These are phyloP conservation scores for Botrytis porri DNA, from an alignment of 2,329 filamentous ascomycete species.

Conservation along the genomic window DNA sequence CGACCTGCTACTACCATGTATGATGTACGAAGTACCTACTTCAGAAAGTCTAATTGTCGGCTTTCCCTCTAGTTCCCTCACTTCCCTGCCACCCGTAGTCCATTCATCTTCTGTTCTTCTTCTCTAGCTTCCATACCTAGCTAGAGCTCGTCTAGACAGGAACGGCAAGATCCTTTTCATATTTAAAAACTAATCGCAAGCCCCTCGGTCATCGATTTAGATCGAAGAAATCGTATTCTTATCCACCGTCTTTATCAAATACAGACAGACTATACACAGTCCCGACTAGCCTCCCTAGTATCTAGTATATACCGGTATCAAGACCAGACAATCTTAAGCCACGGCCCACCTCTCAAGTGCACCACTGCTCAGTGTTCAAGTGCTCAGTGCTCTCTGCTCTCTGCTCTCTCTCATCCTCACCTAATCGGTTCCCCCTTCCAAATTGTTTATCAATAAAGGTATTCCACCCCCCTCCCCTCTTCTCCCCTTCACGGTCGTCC, in stretches of 20 bases:
- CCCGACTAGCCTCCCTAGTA: not conserved
- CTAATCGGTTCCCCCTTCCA: not conserved
- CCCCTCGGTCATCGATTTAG: slow-evolving; percentile 1
- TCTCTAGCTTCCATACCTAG: slow-evolving; percentile 9
- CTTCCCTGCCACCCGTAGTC: not conserved
- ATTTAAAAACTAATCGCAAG: not conserved
- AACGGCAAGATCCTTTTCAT: slow-evolving; percentile 4
- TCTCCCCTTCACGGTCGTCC: slow-evolving; percentile 1
- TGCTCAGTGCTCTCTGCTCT: not conserved
- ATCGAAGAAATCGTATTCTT: slow-evolving; percentile 5
- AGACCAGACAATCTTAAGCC: not conserved
- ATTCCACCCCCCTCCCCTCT: slow-evolving; percentile 4
- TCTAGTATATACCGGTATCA: not conserved
- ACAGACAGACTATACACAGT: not conserved
- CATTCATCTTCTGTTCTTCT: slow-evolving; percentile 1
- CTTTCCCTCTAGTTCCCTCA: not conserved
- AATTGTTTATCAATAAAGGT: slow-evolving; percentile 12
- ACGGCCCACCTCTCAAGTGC: not conserved
- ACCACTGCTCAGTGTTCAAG: not conserved
- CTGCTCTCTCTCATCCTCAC: not conserved
- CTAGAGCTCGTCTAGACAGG: not conserved
- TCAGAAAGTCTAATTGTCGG: not conserved
- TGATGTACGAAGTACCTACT: not conserved
- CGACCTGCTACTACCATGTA: not conserved
- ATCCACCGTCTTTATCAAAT: slow-evolving; percentile 3